Percentiles rank a stretch among this genome's conserved stretches.
phyloP scores from a whole-genome alignment of 768 basidiomycete species.

The Cystofilobasidium macerans region DNA sequence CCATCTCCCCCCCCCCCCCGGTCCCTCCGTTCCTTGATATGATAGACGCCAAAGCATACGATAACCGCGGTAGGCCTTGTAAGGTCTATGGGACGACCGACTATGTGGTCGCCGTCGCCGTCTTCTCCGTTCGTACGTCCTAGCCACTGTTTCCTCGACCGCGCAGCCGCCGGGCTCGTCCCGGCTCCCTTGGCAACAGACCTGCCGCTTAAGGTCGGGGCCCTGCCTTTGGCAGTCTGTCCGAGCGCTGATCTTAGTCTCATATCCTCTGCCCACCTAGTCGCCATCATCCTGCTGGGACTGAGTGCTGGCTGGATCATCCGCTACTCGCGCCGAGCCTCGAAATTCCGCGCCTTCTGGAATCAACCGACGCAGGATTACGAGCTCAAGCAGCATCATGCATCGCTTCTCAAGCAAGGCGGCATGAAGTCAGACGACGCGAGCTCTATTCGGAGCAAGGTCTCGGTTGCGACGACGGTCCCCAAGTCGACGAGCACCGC shows the following conservation, averaged over 20 bases:
- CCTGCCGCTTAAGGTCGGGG: background rate
- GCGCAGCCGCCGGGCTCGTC: background rate
- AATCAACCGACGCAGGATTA: conserved; percentile 24
- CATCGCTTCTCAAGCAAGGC: background rate
- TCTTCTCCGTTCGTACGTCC: background rate
- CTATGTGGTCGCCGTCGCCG: conserved; percentile 7
- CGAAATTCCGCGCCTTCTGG: conserved; percentile 23
- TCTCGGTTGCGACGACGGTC: conserved; percentile 4
- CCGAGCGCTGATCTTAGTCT: too few species aligned
- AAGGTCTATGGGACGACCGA: conserved; percentile 15
- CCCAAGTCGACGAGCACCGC: conserved; percentile 8
- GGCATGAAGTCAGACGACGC: conserved; percentile 6
- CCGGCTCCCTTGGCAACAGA: background rate
- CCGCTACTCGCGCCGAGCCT: conserved; percentile 22
- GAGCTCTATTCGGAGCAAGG: conserved; percentile 7
- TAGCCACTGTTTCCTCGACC: too few species aligned
- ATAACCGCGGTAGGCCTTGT: conserved; percentile 18
- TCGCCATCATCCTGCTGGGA: conserved; percentile 10
- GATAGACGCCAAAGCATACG: conserved; percentile 11
- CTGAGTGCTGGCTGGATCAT: conserved; percentile 21
- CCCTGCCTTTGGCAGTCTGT: too few species aligned
- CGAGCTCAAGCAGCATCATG: conserved; percentile 25
- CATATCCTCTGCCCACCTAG: background rate
- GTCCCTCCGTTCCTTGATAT: background rate
- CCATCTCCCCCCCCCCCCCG: background rate